Evolutionary conservation across 2,329 filamentous ascomycete genomes (phyloP).

Genomic region (Hypoxylon sp.): DNA sequence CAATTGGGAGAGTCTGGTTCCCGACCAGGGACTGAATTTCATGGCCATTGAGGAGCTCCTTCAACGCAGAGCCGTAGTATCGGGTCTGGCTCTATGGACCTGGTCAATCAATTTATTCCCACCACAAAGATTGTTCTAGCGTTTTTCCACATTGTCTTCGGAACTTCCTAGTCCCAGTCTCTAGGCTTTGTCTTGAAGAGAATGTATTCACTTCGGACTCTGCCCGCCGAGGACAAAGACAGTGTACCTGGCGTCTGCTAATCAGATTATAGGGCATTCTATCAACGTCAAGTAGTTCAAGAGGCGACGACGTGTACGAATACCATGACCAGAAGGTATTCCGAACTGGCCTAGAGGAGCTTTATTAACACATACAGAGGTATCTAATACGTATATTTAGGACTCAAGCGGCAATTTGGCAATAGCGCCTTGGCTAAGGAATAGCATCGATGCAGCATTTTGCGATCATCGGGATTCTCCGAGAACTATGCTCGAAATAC

Average conservation of each 20-base stretch:
- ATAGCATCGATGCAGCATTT: background rate
- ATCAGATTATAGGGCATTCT: background rate
- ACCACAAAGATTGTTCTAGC: constrained; percentile 43
- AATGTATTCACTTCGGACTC: constrained; percentile 33
- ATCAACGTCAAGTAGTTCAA: background rate
- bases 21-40: constrained; percentile 4
- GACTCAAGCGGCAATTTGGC: background rate
- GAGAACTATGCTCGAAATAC: constrained; percentile 24
- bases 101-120: constrained; percentile 36
- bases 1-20: background rate
- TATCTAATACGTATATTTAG: constrained; percentile 18
- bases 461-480: constrained; percentile 32
- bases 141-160: constrained; percentile 50
- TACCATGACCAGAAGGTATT: background rate
- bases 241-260: constrained; percentile 14
- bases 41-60: constrained; percentile 7
- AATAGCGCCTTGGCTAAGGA: background rate
- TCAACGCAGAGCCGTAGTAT: constrained; percentile 22
- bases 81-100: constrained; percentile 42
- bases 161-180: constrained; percentile 36
- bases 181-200: constrained; percentile 45
- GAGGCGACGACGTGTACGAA: background rate
- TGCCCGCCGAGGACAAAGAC: constrained; percentile 45
- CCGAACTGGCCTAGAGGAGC: background rate
- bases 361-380: background rate